Evolutionary conservation across 805 yeast genomes (phyloP).

Genomic region (Cyberlindnera meyerae): DNA sequence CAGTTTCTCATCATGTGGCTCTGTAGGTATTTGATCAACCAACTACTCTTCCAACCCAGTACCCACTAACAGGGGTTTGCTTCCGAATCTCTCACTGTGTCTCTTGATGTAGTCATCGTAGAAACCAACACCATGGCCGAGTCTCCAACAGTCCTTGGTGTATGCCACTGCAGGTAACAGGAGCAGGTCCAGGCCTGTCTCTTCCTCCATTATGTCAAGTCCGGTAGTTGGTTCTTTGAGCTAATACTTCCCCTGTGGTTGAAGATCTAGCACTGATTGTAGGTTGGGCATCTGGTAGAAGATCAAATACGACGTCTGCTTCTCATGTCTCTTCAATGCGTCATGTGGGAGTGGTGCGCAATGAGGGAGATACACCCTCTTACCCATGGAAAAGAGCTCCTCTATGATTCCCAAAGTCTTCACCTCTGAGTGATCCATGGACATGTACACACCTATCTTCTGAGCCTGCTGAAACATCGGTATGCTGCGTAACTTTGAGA

Average conservation of each 20-base stretch:
- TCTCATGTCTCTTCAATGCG: slow-evolving; percentile 26
- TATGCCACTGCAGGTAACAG: slow-evolving; percentile 87
- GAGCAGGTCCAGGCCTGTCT: slow-evolving; percentile 58
- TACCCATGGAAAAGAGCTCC: slow-evolving; percentile 44
- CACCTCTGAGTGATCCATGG: slow-evolving; percentile 69
- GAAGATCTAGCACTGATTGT: slow-evolving; percentile 40
- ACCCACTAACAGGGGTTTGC: slow-evolving; percentile 48
- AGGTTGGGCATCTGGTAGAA: slow-evolving; percentile 48
- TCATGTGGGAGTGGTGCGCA: slow-evolving; percentile 28
- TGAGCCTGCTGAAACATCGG: slow-evolving; percentile 39
- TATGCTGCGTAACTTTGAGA: slow-evolving; percentile 14
- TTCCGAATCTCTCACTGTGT: slow-evolving; percentile 27
- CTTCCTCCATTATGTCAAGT: slow-evolving; percentile 21
- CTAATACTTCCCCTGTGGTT: slow-evolving; percentile 64
- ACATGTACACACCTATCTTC: slow-evolving; percentile 65
- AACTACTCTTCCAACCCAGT: slow-evolving; percentile 64
- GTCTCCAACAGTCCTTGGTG: slow-evolving; percentile 39
- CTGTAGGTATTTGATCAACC: slow-evolving; percentile 47
- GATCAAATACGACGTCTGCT: slow-evolving; percentile 40
- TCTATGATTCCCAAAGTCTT: slow-evolving; percentile 53
- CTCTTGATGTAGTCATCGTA: slow-evolving; percentile 73
- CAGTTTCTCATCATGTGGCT: slow-evolving; percentile 57
- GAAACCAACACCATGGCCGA: slow-evolving; percentile 94
- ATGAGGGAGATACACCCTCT: slow-evolving; percentile 55
- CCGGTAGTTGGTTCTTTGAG: slow-evolving; percentile 60